Conservation (phyloP, 306 rosid genomes). For the Clitoria ternatea region DNA sequence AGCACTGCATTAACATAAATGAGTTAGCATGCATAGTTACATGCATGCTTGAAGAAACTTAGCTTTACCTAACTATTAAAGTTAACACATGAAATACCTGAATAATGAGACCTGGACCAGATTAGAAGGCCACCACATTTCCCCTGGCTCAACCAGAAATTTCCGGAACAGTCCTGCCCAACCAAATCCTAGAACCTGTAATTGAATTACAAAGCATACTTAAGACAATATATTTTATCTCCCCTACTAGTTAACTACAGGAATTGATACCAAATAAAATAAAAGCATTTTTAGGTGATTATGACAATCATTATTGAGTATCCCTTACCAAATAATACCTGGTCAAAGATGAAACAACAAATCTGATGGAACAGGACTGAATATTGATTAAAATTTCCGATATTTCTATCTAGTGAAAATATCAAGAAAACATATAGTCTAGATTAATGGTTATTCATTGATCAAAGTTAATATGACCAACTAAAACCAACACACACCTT, state of each 20-base stretch:
- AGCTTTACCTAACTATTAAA: too few relatives aligned
- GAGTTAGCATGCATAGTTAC: neutral
- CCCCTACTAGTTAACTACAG: neutral
- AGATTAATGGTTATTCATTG: too few relatives aligned
- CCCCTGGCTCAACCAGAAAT: constrained; percentile 69
- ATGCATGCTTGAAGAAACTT: constrained; percentile 1
- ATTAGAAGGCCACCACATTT: constrained; percentile 88
- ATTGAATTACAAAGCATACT: constrained; percentile 9
- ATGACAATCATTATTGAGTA: neutral
- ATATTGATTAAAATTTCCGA: neutral
- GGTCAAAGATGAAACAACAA: neutral
- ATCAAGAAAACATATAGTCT: neutral
- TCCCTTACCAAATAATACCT: neutral
- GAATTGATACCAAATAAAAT: neutral
- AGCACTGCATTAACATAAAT: constrained; percentile 44
- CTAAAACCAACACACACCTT: neutral
- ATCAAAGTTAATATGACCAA: neutral
- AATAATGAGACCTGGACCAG: constrained; percentile 76
- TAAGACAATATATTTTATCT: neutral
- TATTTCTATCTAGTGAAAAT: neutral
- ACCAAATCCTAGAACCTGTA: constrained; percentile 51
- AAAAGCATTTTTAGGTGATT: neutral
- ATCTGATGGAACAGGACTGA: neutral
- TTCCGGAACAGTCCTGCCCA: constrained; percentile 79
- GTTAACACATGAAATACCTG: constrained; percentile 34